Conservation (phyloP, 495 filamentous ascomycete genomes). For the Podospora conica region DNA sequence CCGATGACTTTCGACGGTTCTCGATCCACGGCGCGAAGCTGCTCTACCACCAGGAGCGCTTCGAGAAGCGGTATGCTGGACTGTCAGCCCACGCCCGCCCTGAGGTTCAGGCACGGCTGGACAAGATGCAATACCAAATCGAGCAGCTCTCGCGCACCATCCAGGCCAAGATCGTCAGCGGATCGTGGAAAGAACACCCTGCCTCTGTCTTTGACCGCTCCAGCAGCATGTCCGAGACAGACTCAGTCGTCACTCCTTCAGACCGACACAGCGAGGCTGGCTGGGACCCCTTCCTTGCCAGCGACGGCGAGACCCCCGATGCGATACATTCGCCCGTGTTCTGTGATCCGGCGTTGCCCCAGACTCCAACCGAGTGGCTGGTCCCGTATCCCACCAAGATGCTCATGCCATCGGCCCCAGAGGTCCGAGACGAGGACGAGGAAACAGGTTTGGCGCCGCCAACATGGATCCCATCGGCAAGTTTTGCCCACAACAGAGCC, state of each 20-base stretch:
- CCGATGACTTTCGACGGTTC: constrained; percentile 66
- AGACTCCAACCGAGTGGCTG: constrained; percentile 7
- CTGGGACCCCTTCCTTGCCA: constrained; percentile 18
- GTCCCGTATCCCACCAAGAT: constrained; percentile 19
- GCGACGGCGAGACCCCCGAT: constrained; percentile 2
- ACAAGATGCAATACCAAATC: constrained; percentile 52
- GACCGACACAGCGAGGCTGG: constrained; percentile 30
- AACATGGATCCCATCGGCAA: background rate
- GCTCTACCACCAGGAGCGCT: constrained; percentile 40
- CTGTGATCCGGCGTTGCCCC: background rate
- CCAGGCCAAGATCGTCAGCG: constrained; percentile 32
- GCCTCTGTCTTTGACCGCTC: constrained; percentile 68
- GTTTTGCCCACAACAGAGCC: background rate
- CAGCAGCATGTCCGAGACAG: constrained; percentile 56
- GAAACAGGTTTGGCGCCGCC: constrained; percentile 12
- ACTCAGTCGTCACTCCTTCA: constrained; percentile 32
- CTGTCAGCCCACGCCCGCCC: constrained; percentile 35
- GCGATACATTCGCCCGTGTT: constrained; percentile 10
- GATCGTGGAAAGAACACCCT: constrained; percentile 40
- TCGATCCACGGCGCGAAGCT: constrained; percentile 60
- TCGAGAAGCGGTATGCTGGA: constrained; percentile 34
- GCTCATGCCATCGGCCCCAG: constrained; percentile 21
- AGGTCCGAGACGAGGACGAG: constrained; percentile 9
- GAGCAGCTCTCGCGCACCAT: constrained; percentile 47
- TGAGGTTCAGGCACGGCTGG: constrained; percentile 43